Evolutionary conservation across 805 yeast species (phyloP).

Genomic region (Wickerhamomyces alni): DNA sequence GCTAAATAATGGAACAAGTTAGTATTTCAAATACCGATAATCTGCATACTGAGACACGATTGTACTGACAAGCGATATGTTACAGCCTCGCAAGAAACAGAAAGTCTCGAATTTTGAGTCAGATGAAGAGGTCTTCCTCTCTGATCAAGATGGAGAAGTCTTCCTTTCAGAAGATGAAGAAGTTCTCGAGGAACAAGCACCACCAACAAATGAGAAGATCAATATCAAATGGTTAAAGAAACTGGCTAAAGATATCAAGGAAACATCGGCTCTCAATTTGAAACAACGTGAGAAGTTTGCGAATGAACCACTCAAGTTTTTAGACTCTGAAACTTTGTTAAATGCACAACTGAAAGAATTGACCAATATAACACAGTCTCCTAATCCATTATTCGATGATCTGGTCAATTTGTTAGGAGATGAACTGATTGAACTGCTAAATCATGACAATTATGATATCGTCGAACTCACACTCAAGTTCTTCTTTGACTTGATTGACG

Average conservation of each 20-base stretch:
- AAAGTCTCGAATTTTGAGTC: background rate
- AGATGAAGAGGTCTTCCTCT: background rate
- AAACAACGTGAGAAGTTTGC: constrained; percentile 8
- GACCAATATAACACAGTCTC: constrained; percentile 12
- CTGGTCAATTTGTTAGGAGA: constrained; percentile 1
- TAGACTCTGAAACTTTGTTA: constrained; percentile 13
- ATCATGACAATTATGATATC: constrained; percentile 16
- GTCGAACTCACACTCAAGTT: constrained; percentile 9
- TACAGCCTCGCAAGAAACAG: too few species aligned
- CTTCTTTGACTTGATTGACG: constrained; percentile 13
- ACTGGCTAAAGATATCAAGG: constrained; percentile 2
- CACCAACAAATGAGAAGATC: constrained; percentile 4
- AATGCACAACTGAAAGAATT: constrained; percentile 13
- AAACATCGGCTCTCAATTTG: constrained; percentile 4
- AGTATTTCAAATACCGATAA: too few species aligned
- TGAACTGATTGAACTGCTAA: background rate
- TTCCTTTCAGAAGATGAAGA: background rate
- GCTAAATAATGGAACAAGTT: too few species aligned
- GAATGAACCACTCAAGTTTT: constrained; percentile 14
- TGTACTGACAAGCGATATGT: too few species aligned
- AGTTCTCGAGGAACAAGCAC: background rate
- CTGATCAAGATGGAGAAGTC: background rate
- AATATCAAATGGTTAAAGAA: constrained; percentile 9
- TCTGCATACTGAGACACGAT: too few species aligned
- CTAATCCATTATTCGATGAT: constrained; percentile 6